Percentiles rank a stretch among this genome's conserved stretches.
These are phyloP conservation scores for Saccharum spontaneum DNA, from an alignment of 176 grass and related monocot species.

Conservation along the genomic window DNA sequence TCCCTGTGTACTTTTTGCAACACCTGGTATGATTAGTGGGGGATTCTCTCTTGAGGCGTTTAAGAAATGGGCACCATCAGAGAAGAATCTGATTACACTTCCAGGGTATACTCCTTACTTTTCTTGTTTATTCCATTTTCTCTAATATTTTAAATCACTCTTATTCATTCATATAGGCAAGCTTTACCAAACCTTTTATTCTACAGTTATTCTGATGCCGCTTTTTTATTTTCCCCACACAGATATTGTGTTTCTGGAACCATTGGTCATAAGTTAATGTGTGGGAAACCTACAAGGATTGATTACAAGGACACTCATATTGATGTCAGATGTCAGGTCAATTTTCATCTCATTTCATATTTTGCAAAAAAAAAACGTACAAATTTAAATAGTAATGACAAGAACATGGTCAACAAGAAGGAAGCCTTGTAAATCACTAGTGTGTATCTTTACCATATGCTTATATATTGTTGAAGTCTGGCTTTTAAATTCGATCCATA, in stretches of 20 bases:
- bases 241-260: conserved; percentile 97
- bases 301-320: conserved; percentile 78
- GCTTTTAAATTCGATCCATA: background rate
- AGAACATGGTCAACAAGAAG: background rate
- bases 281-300: conserved; percentile 80
- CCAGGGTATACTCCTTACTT: conserved; percentile 61
- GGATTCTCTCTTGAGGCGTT: conserved; percentile 97
- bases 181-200: background rate
- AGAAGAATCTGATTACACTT: conserved; percentile 83
- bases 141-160: background rate
- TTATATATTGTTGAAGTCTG: background rate
- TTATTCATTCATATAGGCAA: background rate
- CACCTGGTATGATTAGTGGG: conserved; percentile 93
- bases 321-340: conserved; percentile 92
- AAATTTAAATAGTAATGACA: conserved; percentile 1
- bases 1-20: conserved; percentile 96
- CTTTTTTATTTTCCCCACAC: conserved; percentile 24
- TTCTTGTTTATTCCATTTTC: background rate
- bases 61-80: conserved; percentile 95
- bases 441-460: background rate
- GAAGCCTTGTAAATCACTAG: background rate
- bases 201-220: background rate
- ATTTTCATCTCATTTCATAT: conserved; percentile 25
- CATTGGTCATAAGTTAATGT: conserved; percentile 96
- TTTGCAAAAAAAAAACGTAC: background rate